Evolutionary conservation across 495 filamentous ascomycete species (phyloP).

Genomic region (Chaetomidium leptoderma): DNA sequence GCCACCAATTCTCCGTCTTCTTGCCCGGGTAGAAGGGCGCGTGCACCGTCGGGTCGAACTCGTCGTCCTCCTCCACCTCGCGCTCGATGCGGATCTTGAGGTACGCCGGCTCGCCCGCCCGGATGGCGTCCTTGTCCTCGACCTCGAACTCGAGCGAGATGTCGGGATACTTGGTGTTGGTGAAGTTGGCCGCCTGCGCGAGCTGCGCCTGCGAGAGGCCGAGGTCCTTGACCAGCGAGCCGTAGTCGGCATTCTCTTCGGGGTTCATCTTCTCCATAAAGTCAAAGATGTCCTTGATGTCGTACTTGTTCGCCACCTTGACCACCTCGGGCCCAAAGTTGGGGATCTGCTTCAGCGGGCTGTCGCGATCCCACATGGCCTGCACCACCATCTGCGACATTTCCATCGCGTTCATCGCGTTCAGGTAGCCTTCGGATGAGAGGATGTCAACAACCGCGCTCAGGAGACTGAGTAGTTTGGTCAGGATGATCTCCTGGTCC

Average conservation of each 20-base stretch:
- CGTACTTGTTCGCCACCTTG: constrained; percentile 72
- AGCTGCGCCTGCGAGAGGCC: constrained; percentile 78
- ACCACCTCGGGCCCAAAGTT: constrained; percentile 83
- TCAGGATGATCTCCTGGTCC: constrained; percentile 85
- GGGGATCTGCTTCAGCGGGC: constrained; percentile 94
- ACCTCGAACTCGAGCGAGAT: constrained; percentile 85
- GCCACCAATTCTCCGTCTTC: constrained; percentile 98
- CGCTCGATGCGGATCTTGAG: constrained; percentile 84
- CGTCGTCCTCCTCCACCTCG: constrained; percentile 67
- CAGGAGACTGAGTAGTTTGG: constrained; percentile 80
- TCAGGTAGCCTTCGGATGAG: constrained; percentile 91
- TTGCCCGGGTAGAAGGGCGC: constrained; percentile 88
- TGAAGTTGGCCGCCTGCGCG: constrained; percentile 84
- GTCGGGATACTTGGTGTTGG: constrained; percentile 94
- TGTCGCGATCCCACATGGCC: constrained; percentile 98
- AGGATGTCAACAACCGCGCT: constrained; percentile 93
- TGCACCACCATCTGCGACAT: constrained; percentile 99
- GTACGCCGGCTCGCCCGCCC: constrained; percentile 74
- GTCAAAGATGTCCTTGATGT: constrained; percentile 88
- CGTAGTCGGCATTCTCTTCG: constrained; percentile 76
- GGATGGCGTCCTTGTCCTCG: constrained; percentile 72
- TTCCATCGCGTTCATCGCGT: constrained; percentile 98
- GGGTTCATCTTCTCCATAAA: constrained; percentile 99
- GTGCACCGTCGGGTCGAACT: constrained; percentile 80
- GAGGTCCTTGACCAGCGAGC: constrained; percentile 66